Evolutionary conservation across 768 basidiomycete genomes (phyloP).

Genomic region (Atractiella rhizophila): DNA sequence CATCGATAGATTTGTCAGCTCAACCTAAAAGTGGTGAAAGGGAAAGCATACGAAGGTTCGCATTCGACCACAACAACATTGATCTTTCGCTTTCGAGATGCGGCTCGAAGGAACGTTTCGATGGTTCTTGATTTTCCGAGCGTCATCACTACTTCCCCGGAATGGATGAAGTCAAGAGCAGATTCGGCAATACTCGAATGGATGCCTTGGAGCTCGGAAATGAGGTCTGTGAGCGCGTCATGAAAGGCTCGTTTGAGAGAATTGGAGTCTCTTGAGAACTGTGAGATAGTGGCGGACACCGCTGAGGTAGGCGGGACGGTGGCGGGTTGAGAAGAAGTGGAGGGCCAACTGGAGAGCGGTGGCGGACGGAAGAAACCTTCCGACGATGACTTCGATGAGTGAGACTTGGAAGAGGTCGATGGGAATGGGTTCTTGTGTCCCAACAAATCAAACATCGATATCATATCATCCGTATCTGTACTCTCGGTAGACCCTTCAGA

Average conservation of each 20-base stretch:
- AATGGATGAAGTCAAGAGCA: not conserved
- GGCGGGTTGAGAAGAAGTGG: slow-evolving; percentile 2
- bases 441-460: slow-evolving; percentile 2
- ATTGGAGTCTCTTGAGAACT: not conserved
- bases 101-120: slow-evolving; percentile 73
- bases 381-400: not conserved
- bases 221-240: slow-evolving; percentile 86
- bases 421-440: not conserved
- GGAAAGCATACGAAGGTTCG: slow-evolving; percentile 52
- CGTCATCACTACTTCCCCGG: slow-evolving; percentile 77
- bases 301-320: slow-evolving; percentile 2
- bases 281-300: not conserved
- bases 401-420: not conserved
- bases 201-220: slow-evolving; percentile 86
- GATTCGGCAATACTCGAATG: slow-evolving; percentile 65
- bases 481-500: not conserved
- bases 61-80: slow-evolving; percentile 92
- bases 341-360: slow-evolving; percentile 3
- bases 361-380: too few species aligned
- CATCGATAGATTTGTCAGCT: not conserved
- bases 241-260: too few species aligned
- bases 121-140: slow-evolving; percentile 87
- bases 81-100: slow-evolving; percentile 67
- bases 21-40: not conserved
- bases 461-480: too few species aligned